These are phyloP conservation scores for Colletotrichum somersetense DNA, from an alignment of 2,329 filamentous ascomycete genomes.

Conservation along the genomic window DNA sequence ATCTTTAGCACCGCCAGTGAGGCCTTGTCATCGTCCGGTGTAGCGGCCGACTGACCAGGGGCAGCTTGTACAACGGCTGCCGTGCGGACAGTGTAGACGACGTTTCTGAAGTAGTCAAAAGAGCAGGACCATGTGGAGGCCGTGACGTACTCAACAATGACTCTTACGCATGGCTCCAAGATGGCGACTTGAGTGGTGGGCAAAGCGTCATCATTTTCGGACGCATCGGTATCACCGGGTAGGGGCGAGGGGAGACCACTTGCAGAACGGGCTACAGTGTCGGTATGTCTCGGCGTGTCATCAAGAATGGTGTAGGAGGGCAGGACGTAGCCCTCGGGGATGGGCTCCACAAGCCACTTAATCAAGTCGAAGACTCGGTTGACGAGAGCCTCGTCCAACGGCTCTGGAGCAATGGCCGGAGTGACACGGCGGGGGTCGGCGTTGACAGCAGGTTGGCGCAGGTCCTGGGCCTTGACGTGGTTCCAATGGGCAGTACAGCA, in stretches of 20 bases:
- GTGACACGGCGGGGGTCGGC: constrained; percentile 42
- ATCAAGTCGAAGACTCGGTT: constrained; percentile 67
- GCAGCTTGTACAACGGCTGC: constrained; percentile 55
- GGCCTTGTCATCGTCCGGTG: constrained; percentile 64
- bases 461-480: constrained; percentile 51
- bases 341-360: constrained; percentile 68
- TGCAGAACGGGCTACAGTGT: constrained; percentile 20
- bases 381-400: constrained; percentile 65
- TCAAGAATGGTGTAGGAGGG: constrained; percentile 70
- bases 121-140: constrained; percentile 73
- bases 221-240: constrained; percentile 47
- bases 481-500: constrained; percentile 74
- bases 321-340: constrained; percentile 68
- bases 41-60: constrained; percentile 52
- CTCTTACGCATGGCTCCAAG: constrained; percentile 68
- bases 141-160: constrained; percentile 73
- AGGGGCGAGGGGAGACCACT: constrained; percentile 43
- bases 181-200: constrained; percentile 55
- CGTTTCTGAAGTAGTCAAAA: constrained; percentile 69
- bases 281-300: constrained; percentile 55
- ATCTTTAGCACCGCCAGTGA: constrained; percentile 69
- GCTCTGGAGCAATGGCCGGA: constrained; percentile 49
- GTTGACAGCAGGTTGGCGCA: constrained; percentile 26
- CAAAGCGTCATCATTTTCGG: constrained; percentile 51
- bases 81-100: constrained; percentile 65